Evolutionary conservation across 2,329 filamentous ascomycete genomes (phyloP).

Genomic region (Penicillium psychrosexuale): DNA sequence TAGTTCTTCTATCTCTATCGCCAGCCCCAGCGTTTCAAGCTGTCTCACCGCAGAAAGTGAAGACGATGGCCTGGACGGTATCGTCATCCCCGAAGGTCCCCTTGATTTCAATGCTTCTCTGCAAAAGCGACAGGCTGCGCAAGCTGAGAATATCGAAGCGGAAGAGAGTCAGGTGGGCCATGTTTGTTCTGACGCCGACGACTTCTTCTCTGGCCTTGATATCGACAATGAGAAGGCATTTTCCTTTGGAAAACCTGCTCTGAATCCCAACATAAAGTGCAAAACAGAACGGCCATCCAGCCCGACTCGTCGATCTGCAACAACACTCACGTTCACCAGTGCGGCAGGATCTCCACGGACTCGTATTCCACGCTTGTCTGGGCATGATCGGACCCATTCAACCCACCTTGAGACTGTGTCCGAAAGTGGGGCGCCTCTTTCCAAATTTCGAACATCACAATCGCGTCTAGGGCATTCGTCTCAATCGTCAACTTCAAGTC

Average conservation of each 20-base stretch:
- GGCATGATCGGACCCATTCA: constrained; percentile 68
- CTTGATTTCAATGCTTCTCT: constrained; percentile 79
- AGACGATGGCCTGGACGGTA: constrained; percentile 86
- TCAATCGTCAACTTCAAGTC: constrained; percentile 65
- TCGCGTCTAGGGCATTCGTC: constrained; percentile 66
- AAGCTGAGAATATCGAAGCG: constrained; percentile 33
- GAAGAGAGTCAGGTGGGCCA: constrained; percentile 20
- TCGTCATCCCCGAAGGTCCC: constrained; percentile 78
- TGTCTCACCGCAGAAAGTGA: constrained; percentile 90
- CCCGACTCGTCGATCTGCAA: constrained; percentile 67
- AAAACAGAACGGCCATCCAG: constrained; percentile 69
- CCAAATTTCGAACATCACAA: constrained; percentile 60
- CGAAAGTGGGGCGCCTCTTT: constrained; percentile 74
- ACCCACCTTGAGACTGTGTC: constrained; percentile 83
- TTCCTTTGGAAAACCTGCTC: constrained; percentile 71
- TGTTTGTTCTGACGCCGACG: constrained; percentile 53
- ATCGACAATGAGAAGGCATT: constrained; percentile 81
- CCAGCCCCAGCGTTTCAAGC: constrained; percentile 90
- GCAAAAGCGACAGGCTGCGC: constrained; percentile 62
- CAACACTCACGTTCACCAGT: constrained; percentile 88
- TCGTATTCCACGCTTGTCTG: constrained; percentile 74
- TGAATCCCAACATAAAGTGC: constrained; percentile 89
- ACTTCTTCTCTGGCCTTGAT: constrained; percentile 83
- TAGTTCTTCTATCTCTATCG: constrained; percentile 81
- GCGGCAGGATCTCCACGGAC: constrained; percentile 61